Base-by-base conservation (phyloP, 116 monocot genomes). In the Papilionanthe hybrid region DNA sequence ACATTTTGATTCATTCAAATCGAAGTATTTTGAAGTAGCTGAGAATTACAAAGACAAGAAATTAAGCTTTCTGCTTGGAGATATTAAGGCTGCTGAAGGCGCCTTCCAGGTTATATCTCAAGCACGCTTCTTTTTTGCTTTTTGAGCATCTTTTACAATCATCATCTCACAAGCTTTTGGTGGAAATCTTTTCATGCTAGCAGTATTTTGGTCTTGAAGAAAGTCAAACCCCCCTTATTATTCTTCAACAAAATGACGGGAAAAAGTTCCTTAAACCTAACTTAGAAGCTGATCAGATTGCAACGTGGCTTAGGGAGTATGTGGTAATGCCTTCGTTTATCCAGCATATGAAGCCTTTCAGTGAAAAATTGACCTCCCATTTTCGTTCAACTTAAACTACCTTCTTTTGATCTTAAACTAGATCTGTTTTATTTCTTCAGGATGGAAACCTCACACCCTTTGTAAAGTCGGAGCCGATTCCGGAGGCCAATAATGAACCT, bases 131-230 rank as follows among this genome's bases (percentile, higher is more conserved):
- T 76, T 1, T 47, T 73, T 9, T 37, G 37, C 37, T 71, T 44
- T 49, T 43, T 13, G 50, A 1, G 20, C 11, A 42, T 77, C 10
- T 77, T 37, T 30, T 45, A 81, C 56, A 3, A 73, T 76, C 8
- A 5, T 78, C 55, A 29, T 12, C 81, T 87, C 41, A 84, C 47
- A 76, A 72, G 47, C 72, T 78, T 30, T 42, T 22, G 74, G 28
- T 71, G 28, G 17, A 60, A 66, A 53, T 77, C 45, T 44, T 37
- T 79, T 75, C 12, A 32, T 78, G 41, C 7, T 49, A 9, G 43
- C 91, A 99, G 99, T 99, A 87, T 69, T 99, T 93, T 84, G 95
- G 95, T 19, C 85, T 99, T 65, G 85, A 80, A 76, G 88, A 95
- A 79, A 90, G 88, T 55, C 95, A 95, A 79, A 90, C 67, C 10